Evolutionary conservation across 257 asterid species (phyloP).

Genomic region (Vinca minor): DNA sequence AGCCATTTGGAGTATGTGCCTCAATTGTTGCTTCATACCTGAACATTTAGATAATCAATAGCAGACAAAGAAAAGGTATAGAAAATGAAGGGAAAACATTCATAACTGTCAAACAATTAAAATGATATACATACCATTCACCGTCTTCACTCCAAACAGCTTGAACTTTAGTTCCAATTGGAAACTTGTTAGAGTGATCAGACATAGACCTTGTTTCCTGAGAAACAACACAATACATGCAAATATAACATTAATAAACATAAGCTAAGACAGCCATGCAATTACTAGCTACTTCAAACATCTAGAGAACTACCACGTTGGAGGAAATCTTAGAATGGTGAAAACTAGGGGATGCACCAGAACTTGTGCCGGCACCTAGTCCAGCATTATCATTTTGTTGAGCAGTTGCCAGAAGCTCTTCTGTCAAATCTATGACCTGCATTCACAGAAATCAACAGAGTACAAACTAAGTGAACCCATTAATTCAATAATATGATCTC

Average conservation of each 20-base stretch:
- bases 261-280: background rate
- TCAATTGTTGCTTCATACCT: slow-evolving; percentile 90
- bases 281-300: slow-evolving; percentile 3
- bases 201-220: slow-evolving; percentile 40
- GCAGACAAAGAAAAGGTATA: slow-evolving; percentile 32
- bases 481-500: slow-evolving; percentile 17
- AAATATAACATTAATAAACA: background rate
- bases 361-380: slow-evolving; percentile 34
- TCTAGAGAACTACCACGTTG: slow-evolving; percentile 30
- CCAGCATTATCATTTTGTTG: slow-evolving; percentile 58
- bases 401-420: slow-evolving; percentile 87
- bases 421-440: slow-evolving; percentile 88
- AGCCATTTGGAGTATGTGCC: slow-evolving; percentile 76
- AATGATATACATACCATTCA: slow-evolving; percentile 55
- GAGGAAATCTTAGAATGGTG: slow-evolving; percentile 38
- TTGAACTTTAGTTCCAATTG: slow-evolving; percentile 87
- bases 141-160: slow-evolving; percentile 99
- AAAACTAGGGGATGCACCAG: slow-evolving; percentile 41
- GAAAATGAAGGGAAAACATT: slow-evolving; percentile 16
- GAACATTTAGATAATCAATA: slow-evolving; percentile 59
- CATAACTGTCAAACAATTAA: background rate
- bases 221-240: slow-evolving; percentile 1
- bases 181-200: slow-evolving; percentile 39
- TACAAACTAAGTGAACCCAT: slow-evolving; percentile 16
- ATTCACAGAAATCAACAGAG: slow-evolving; percentile 21